Base-by-base conservation (phyloP, 129 eudicot genomes). In the Escallonia herrerae region DNA sequence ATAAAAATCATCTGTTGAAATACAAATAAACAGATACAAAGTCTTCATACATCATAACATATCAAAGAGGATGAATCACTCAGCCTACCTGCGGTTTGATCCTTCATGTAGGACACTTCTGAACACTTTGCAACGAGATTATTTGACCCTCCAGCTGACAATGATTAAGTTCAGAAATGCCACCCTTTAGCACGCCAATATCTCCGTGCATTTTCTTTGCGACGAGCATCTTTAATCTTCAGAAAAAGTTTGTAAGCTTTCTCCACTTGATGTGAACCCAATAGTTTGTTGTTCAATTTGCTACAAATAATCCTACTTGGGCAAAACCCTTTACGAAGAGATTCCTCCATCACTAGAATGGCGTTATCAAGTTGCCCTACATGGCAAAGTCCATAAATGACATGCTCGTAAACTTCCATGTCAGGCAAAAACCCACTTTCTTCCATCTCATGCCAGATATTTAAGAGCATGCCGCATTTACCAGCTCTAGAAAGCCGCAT, bases 121-220 rank as follows among this genome's bases (percentile, higher is more conserved):
- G 33, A 22, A 22, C 33, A 0, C 33, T 22, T 22, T 22, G 33
- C 33, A 22, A 22, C 33, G 33, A 22, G n/a, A 8, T 58, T 37
- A 14, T 58, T 7, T 11, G 43, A 6, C 42, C 37, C 43, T 6
- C 13, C n/a, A 33, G 58, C 53, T 40, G 43, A 46, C 40, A 56
- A 58, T 39, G 11, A 11, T 49, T 68, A 63, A 62, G 47, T 66
- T 81, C 69, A 79, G 65, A 83, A 86, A 67, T 93, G 99, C 99
- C 99, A 93, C n/a, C 99, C 99, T 75, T 83, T 89, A 65, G 74
- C 79, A 74, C 93, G 81, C 91, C 99, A 93, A 65, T 67, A 71
- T 76, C 68, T 93, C 68, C 62, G 81, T 8, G 95, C 86, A 76
- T 86, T 93, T 61, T 89, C 91, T 62, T 69, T 80, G 40, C 12